Evolutionary conservation across 139 green algal species (phyloP), one percentile per base, ranked within the genome.

Genomic region (Chlorella sp.): DNA sequence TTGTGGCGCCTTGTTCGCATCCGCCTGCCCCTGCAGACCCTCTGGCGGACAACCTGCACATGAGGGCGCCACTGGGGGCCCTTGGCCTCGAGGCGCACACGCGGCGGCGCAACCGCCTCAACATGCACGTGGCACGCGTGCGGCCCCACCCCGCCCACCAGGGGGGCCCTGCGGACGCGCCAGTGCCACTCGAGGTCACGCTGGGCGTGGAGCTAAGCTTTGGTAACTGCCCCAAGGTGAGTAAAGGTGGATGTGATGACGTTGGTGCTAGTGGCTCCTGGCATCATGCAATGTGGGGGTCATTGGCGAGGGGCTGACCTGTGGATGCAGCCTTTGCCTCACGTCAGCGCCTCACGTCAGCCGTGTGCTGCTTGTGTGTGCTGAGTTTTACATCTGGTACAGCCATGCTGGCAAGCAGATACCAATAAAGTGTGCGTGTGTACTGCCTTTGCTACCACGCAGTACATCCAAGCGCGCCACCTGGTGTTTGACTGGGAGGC

Each of bases 61-160:
- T 29, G 0, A 74, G 79, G 1, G 3, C 2, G 22, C 61, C 35
- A 1, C 26, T 84, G n/a, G 79, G 79, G 26, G 14, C 63, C 2
- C 61, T 84, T 30, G 79, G 74, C 33, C 51, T 88, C 49, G 74
- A 88, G 61, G 65, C 78, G 22, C 61, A 80, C 74, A 84, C 72
- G 27, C 68, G 82, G 23, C 74, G 82, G 23, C 79, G 82, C 74
- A 88, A 84, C 76, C 74, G 79, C 29, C 62, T 79, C 33, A 88
- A 86, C 71, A 55, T 17, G 17, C 42, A 55, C 42, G 42, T 55
- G 42, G 17, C 42, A 55, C 42, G 17, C 17, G 70, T 69, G 50
- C 5, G 20, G 24, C 35, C 81, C 3, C n/a, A 23, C 5, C 3
- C 62, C 26, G 62, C 36, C 62, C 35, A 29, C 29, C 3, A 5